Evolutionary conservation across 2,329 filamentous ascomycete species (phyloP).

Genomic region (Furcasterigmium furcatum): DNA sequence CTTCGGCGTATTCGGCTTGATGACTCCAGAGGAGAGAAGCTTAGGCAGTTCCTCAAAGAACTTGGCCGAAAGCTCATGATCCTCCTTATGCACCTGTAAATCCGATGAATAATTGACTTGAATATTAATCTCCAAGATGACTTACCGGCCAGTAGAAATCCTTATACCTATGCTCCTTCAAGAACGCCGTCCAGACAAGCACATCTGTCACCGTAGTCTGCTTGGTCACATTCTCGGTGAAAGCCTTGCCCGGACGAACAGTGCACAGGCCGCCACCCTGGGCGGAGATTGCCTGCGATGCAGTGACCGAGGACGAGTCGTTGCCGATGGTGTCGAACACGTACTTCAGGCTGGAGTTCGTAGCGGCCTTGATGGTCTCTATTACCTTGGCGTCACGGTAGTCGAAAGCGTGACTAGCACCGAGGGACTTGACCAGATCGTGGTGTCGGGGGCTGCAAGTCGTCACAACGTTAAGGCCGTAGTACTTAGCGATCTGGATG

Average conservation of each 20-base stretch:
- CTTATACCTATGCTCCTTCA: slow-evolving; percentile 32
- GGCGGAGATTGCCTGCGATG: slow-evolving; percentile 23
- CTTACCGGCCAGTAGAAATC: too few species aligned
- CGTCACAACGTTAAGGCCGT: slow-evolving; percentile 27
- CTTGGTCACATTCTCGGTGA: slow-evolving; percentile 28
- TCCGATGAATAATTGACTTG: background rate
- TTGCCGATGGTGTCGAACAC: slow-evolving; percentile 41
- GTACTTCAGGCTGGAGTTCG: slow-evolving; percentile 27
- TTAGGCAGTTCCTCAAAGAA: slow-evolving; percentile 30
- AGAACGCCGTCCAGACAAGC: slow-evolving; percentile 37
- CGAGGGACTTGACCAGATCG: slow-evolving; percentile 24
- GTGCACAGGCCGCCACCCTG: slow-evolving; percentile 31
- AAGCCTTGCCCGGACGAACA: slow-evolving; percentile 33
- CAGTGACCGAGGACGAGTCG: slow-evolving; percentile 24
- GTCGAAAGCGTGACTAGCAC: slow-evolving; percentile 32
- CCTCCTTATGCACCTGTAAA: slow-evolving; percentile 24
- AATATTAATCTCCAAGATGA: slow-evolving; percentile 30
- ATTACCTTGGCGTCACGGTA: slow-evolving; percentile 32
- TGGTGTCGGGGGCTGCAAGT: slow-evolving; percentile 29
- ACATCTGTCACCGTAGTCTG: slow-evolving; percentile 33
- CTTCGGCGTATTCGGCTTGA: slow-evolving; percentile 29
- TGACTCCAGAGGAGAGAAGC: slow-evolving; percentile 25
- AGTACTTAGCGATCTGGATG: slow-evolving; percentile 26
- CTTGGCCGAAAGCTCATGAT: slow-evolving; percentile 30
- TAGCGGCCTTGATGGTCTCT: slow-evolving; percentile 25